Evolutionary conservation across 1,284 basidiomycete genomes (phyloP), one percentile per base, ranked within the genome.

Genomic region (Fomes fomentarius): DNA sequence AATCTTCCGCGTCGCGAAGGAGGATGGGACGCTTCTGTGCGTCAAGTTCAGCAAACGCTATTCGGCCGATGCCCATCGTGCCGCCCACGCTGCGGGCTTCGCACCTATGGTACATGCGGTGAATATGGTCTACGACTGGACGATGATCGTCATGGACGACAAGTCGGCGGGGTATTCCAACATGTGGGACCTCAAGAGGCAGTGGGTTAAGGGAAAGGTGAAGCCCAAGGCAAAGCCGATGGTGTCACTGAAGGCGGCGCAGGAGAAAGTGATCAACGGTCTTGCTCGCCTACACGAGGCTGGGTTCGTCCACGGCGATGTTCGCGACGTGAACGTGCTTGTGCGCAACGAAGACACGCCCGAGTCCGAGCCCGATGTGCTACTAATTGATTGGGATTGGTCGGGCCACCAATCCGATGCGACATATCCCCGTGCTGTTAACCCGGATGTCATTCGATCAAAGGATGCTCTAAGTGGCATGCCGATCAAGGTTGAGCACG

Each of bases 141-240:
- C 37, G 12, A 55, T 57, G 58, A 26, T 57, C 38, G 52, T 58
- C 26, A 61, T 61, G 59, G 56, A 52, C 14, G 52, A 50, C 48
- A 30, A 30, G 19, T 52, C 59, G 2, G 41, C 17, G 14, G 52
- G 47, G n/a, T 61, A 55, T 43, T 37, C 49, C n/a, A 43, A 34
- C 37, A 48, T 39, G 37, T 39, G 26, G 24, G 46, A 47, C 17
- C 14, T 47, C 19, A 31, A 8, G 46, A 11, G 12, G 2, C 11
- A n/a, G n/a, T 1, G 15, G 22, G n/a, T 3, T 4, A 12, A 22
- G 10, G 15, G 10, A 2, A 14, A 12, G n/a, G n/a, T 17, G 14
- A 30, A 12, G 28, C 6, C 7, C 28, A 12, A 7, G 7, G 28
- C 6, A 12, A 30, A 17, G 37, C 26, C 26, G 34, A 34, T 21